Evolutionary conservation across 73 alveolate species (phyloP).

Genomic region (Durusdinium trenchii): DNA sequence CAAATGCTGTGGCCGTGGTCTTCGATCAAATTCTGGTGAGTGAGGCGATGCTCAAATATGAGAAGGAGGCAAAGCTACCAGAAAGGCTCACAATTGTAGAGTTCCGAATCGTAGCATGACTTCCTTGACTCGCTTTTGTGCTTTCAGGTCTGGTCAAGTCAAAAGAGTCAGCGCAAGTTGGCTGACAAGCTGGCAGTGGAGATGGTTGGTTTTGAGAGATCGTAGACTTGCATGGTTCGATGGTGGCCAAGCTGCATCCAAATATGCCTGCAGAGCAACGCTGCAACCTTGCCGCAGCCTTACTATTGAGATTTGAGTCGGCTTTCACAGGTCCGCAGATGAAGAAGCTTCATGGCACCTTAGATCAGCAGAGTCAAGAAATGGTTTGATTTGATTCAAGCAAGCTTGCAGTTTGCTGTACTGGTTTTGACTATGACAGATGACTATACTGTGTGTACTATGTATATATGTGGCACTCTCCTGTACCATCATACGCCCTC

Average conservation of each 20-base stretch:
- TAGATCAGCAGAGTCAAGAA: background rate
- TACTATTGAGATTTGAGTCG: background rate
- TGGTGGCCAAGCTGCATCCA: slow-evolving; percentile 28
- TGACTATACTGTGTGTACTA: no score
- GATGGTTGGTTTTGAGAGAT: slow-evolving; percentile 86
- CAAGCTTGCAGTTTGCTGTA: background rate
- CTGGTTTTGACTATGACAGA: no score
- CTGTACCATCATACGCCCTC: no score
- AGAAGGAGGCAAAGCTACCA: slow-evolving; percentile 36
- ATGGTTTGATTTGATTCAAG: background rate
- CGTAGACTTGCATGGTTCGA: slow-evolving; percentile 83
- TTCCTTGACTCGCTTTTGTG: background rate
- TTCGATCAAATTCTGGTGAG: background rate
- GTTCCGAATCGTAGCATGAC: background rate
- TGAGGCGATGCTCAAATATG: slow-evolving; percentile 42
- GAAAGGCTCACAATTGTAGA: slow-evolving; percentile 10
- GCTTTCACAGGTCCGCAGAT: background rate
- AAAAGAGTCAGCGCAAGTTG: slow-evolving; percentile 58
- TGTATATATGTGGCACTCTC: no score
- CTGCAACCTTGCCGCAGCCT: background rate
- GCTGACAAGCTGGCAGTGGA: slow-evolving; percentile 91
- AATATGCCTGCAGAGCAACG: background rate
- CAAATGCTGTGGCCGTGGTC: no score
- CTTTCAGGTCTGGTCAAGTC: slow-evolving; percentile 67
- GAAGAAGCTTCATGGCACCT: slow-evolving; percentile 58